Base-by-base conservation (phyloP, 306 rosid species). In the Argentina anserina region DNA sequence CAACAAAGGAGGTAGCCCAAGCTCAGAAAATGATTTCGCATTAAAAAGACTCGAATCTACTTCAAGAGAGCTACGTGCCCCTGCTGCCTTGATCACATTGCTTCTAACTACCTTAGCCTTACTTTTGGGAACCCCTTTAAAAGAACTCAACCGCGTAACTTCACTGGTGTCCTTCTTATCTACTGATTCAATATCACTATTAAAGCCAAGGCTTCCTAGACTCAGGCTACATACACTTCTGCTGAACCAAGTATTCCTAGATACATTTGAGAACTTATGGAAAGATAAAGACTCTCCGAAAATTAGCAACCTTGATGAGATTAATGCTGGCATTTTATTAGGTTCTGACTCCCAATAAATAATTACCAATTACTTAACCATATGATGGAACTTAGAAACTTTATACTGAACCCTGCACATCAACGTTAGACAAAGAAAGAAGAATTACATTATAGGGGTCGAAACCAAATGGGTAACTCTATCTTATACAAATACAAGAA, bases 1-100 rank as follows among this genome's bases (percentile, higher is more conserved):
- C 82, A 94, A 72, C 62, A 72, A 66, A 34, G 45, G 76, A 0
- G 96, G 91, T 50, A 94, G 80, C 60, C 97, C 96, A 33, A 94
- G 96, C 84, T 94, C 97, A 2, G 88, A 81, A 83, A 94, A 94
- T 17, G 92, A 89, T 63, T 86, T 67, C 0, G 87, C 92, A n/a
- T 88, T 84, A 86, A 94, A 91, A 1, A 92, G 88, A 33, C 87
- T 90, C 47, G 75, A 75, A 65, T 90, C 94, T 15, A 78, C 81
- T 49, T 79, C 83, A 72, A 72, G 80, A 45, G 56, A 73, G 25
- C 74, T 81, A 17, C 23, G 31, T 36, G 34, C 74, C 79, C 81
- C 74, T 66, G 69, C 75, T 2, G 72, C 74, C 73, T 84, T 87
- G 52, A 74, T 71, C 52, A 73, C 87, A 53, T 67, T 75, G 74